Evolutionary conservation across 257 asterid species (phyloP).

Genomic region (Solanum pimpinellifolium): DNA sequence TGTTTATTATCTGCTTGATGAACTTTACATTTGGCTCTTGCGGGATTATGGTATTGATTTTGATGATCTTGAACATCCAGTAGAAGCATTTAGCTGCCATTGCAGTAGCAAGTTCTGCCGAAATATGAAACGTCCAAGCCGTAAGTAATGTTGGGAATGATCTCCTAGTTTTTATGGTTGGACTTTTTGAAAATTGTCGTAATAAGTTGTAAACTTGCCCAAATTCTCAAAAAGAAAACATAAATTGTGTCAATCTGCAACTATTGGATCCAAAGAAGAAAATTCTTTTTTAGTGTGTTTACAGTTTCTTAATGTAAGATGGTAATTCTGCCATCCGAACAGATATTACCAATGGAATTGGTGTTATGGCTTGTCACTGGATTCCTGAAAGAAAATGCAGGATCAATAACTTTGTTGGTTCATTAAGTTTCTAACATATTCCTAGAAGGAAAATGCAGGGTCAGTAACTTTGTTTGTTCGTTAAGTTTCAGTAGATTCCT

Average conservation of each 20-base stretch:
- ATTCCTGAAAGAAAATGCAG: neutral
- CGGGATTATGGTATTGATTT: slow-evolving; percentile 95
- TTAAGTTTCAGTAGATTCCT: neutral
- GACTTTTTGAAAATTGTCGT: neutral
- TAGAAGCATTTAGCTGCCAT: slow-evolving; percentile 62
- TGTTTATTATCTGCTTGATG: neutral
- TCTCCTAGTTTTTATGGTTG: neutral
- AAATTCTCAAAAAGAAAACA: neutral
- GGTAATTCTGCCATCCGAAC: neutral
- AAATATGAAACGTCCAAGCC: slow-evolving; percentile 51
- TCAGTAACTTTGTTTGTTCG: neutral
- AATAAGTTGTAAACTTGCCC: neutral
- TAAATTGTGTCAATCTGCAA: neutral
- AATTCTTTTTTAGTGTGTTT: neutral
- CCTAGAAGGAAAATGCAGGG: neutral
- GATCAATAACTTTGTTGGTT: neutral
- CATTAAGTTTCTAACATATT: neutral
- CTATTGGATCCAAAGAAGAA: neutral
- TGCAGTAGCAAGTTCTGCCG: slow-evolving; percentile 89
- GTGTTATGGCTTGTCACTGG: neutral
- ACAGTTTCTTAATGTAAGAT: neutral
- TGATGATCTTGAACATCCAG: slow-evolving; percentile 76
- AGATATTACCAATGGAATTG: neutral
- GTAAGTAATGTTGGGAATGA: slow-evolving; percentile 30
- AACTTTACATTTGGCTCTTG: neutral